Percentiles rank a stretch among this genome's conserved stretches.
These are phyloP conservation scores for Caryopteris hybrid DNA, from an alignment of 305 asterid species.

Conservation along the genomic window DNA sequence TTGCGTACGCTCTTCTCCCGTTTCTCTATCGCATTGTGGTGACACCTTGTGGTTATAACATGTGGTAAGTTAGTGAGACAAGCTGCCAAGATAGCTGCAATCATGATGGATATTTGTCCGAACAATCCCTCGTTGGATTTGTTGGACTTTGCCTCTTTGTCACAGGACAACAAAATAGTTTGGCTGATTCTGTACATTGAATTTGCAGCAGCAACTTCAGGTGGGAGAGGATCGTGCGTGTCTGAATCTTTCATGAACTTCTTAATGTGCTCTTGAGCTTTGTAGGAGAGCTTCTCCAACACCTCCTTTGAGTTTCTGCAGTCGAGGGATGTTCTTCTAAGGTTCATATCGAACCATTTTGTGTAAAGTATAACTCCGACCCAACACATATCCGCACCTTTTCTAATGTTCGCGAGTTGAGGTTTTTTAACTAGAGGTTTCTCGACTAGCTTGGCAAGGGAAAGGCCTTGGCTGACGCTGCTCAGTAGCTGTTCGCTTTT, in stretches of 20 bases:
- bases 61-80: constrained; percentile 4
- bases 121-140: background rate
- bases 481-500: background rate
- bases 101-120: background rate
- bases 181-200: background rate
- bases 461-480: background rate
- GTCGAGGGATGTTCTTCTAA: background rate
- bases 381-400: constrained; percentile 16
- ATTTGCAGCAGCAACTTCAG: background rate
- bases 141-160: background rate
- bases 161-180: background rate
- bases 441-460: background rate
- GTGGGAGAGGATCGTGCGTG: background rate
- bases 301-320: background rate
- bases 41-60: constrained; percentile 14
- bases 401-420: constrained; percentile 9
- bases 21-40: constrained; percentile 13
- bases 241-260: background rate
- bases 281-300: background rate
- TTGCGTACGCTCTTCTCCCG: constrained; percentile 17
- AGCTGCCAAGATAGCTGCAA: constrained; percentile 15
- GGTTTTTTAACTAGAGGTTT: background rate
- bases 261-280: background rate
- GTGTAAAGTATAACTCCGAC: background rate
- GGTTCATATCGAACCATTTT: background rate